Percentiles rank a stretch among this genome's conserved stretches.
phyloP scores from a whole-genome alignment of 2,329 filamentous ascomycete species.

The Pseudocercospora pini-densiflorae region DNA sequence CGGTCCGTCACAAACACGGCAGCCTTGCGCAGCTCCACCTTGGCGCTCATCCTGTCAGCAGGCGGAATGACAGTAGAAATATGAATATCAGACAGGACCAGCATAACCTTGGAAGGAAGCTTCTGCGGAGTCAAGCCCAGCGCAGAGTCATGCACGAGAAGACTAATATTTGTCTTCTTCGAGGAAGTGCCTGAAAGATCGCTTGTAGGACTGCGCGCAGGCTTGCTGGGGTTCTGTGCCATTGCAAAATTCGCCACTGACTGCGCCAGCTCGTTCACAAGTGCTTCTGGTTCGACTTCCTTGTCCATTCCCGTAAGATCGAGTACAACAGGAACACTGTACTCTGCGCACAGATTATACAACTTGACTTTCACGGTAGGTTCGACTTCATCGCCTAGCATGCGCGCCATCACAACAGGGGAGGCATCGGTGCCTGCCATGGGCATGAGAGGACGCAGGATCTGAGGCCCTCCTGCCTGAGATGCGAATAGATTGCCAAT shows the following conservation, averaged over 20 bases:
- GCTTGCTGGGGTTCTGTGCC: conserved; percentile 60
- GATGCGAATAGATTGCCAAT: conserved; percentile 70
- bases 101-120: conserved; percentile 72
- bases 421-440: conserved; percentile 47
- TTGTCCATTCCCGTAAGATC: conserved; percentile 71
- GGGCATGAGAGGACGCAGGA: conserved; percentile 68
- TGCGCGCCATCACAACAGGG: conserved; percentile 81
- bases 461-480: conserved; percentile 59
- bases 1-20: conserved; percentile 85
- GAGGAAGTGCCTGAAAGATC: conserved; percentile 33
- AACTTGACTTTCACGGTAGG: conserved; percentile 87
- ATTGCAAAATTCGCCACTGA: conserved; percentile 66
- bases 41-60: conserved; percentile 66
- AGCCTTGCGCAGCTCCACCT: conserved; percentile 75
- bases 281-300: conserved; percentile 51
- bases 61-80: conserved; percentile 70
- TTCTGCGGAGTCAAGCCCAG: conserved; percentile 83
- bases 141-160: conserved; percentile 81
- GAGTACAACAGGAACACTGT: conserved; percentile 82
- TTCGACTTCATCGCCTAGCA: conserved; percentile 93
- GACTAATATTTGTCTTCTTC: conserved; percentile 64
- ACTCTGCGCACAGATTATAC: conserved; percentile 84
- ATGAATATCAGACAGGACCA: conserved; percentile 79
- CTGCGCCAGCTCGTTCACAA: conserved; percentile 74
- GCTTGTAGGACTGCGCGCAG: conserved; percentile 33